Conservation (phyloP, 345 rosid genomes). For the Leavenworthia alabamica region DNA sequence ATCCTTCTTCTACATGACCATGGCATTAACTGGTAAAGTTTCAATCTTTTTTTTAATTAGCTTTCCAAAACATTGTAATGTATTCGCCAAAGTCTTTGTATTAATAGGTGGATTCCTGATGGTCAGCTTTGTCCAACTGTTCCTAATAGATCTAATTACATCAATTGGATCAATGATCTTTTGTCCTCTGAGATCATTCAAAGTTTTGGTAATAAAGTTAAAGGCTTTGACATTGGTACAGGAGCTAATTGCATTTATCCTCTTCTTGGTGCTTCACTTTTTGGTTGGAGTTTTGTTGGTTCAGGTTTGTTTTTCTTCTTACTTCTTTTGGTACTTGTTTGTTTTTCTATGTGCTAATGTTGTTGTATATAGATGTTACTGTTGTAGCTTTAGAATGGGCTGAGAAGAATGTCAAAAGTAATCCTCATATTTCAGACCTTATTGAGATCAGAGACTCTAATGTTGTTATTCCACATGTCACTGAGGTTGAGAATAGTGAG, state of each 20-base stretch:
- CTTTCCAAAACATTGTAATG: background rate
- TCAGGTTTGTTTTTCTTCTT: constrained; percentile 45
- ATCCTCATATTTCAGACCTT: constrained; percentile 57
- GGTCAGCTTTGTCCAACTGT: constrained; percentile 95
- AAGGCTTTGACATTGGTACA: constrained; percentile 89
- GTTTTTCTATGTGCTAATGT: background rate
- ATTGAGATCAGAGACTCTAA: constrained; percentile 64
- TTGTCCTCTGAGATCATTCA: constrained; percentile 57
- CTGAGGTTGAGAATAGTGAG: constrained; percentile 4
- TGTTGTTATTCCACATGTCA: constrained; percentile 17
- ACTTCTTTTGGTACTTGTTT: background rate
- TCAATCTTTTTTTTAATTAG: background rate
- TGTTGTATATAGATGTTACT: constrained; percentile 57
- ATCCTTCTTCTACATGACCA: constrained; percentile 73
- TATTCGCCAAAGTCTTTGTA: background rate
- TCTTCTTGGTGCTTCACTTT: constrained; percentile 82
- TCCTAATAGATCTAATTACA: constrained; percentile 84
- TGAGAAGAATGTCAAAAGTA: constrained; percentile 59
- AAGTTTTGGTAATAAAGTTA: constrained; percentile 36
- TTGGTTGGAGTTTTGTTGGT: constrained; percentile 73
- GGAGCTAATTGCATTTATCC: constrained; percentile 96
- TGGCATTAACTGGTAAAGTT: constrained; percentile 46
- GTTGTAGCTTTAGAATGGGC: constrained; percentile 91
- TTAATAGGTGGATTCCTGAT: constrained; percentile 87
- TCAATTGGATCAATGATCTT: constrained; percentile 92